A percentile compares a stretch with the other conserved stretches of the same genome.
Conservation (phyloP, 495 filamentous ascomycete genomes). For the Tuber aestivum region DNA sequence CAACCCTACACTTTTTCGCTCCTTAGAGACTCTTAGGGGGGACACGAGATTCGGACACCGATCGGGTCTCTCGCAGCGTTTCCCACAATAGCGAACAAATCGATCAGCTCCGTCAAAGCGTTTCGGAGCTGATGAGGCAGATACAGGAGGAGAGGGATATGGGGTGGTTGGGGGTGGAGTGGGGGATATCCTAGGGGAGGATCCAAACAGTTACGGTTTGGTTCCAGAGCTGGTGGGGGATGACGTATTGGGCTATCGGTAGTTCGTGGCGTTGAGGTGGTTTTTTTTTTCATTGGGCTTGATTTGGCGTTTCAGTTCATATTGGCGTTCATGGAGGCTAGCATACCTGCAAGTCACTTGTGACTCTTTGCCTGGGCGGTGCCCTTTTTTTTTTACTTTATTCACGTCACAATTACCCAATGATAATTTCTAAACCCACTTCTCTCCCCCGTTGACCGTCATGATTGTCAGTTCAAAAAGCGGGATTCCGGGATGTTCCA, state of each 20-base stretch:
- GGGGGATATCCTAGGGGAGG: background rate
- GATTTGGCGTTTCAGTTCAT: background rate
- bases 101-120: background rate
- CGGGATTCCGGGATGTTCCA: no score
- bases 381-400: no score
- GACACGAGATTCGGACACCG: background rate
- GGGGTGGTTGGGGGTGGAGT: background rate
- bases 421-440: no score
- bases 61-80: background rate
- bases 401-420: no score
- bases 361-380: background rate
- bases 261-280: background rate
- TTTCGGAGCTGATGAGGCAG: background rate
- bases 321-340: background rate
- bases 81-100: background rate
- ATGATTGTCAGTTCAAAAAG: no score
- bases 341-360: background rate
- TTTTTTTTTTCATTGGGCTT: background rate
- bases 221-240: background rate
- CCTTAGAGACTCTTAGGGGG: background rate
- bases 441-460: no score
- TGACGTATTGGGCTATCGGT: background rate
- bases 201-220: background rate
- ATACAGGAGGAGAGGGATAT: background rate
- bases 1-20: background rate